These are phyloP conservation scores for Colletotrichum sp. DNA, from an alignment of 2,329 filamentous ascomycete species.

Conservation along the genomic window DNA sequence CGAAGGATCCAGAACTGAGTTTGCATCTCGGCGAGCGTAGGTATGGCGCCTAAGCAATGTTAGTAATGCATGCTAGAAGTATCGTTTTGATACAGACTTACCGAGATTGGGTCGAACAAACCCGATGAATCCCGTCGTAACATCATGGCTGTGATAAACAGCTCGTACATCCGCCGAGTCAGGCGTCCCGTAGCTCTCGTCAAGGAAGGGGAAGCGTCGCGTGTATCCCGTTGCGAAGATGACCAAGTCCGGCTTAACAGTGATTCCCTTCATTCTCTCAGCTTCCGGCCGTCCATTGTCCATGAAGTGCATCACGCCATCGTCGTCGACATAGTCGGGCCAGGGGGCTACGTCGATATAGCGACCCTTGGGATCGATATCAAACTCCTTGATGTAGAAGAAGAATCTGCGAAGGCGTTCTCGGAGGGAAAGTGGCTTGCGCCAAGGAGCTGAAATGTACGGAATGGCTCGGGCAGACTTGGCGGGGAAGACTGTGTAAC, in stretches of 20 bases:
- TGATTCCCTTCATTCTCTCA: slow-evolving; percentile 29
- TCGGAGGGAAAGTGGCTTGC: slow-evolving; percentile 24
- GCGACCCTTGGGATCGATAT: slow-evolving; percentile 26
- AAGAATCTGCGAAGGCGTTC: slow-evolving; percentile 37
- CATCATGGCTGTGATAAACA: slow-evolving; percentile 50
- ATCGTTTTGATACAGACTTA: background rate
- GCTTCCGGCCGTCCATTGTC: slow-evolving; percentile 34
- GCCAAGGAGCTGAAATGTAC: slow-evolving; percentile 38
- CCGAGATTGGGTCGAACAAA: slow-evolving; percentile 51
- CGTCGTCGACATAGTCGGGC: slow-evolving; percentile 33
- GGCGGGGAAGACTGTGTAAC: slow-evolving; percentile 33
- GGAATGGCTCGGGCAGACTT: slow-evolving; percentile 38
- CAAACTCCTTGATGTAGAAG: slow-evolving; percentile 29
- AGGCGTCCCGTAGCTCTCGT: slow-evolving; percentile 40
- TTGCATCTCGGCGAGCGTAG: slow-evolving; percentile 54
- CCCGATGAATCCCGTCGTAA: slow-evolving; percentile 49
- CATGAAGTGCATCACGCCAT: slow-evolving; percentile 36
- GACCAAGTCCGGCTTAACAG: slow-evolving; percentile 38
- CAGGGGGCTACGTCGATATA: slow-evolving; percentile 41
- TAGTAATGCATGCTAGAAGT: background rate
- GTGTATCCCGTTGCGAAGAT: slow-evolving; percentile 42
- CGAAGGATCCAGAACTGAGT: slow-evolving; percentile 51
- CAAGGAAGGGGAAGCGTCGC: slow-evolving; percentile 36
- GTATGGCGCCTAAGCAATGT: slow-evolving; percentile 40
- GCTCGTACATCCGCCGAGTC: slow-evolving; percentile 55